Conservation (phyloP, 805 yeast genomes). For the Blastobotrys attinorum region DNA sequence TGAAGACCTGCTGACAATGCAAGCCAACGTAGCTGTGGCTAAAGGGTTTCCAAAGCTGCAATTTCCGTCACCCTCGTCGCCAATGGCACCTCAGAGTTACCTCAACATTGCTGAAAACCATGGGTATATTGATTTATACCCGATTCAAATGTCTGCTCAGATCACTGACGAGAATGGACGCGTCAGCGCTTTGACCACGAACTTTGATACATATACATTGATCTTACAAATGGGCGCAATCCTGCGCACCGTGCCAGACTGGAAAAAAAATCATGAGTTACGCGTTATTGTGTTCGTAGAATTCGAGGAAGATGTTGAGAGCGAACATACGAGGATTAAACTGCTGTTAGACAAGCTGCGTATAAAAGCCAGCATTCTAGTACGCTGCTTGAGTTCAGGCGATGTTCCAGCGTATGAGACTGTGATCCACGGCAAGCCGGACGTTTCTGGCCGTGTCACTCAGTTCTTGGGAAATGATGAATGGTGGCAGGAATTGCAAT, state of each 20-base stretch:
- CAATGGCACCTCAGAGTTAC: neutral
- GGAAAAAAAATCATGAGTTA: constrained; percentile 70
- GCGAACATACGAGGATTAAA: constrained; percentile 56
- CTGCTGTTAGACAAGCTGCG: constrained; percentile 68
- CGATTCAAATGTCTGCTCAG: constrained; percentile 92
- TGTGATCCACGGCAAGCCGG: constrained; percentile 60
- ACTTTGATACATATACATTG: constrained; percentile 91
- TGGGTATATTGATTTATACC: constrained; percentile 78
- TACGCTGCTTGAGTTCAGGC: constrained; percentile 56
- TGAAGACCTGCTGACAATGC: constrained; percentile 83
- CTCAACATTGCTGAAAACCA: constrained; percentile 27
- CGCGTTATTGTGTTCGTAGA: constrained; percentile 91
- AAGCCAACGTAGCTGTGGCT: constrained; percentile 89
- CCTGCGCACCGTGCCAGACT: constrained; percentile 82
- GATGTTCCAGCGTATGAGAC: constrained; percentile 57
- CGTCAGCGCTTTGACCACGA: constrained; percentile 55
- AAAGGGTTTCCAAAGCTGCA: constrained; percentile 67
- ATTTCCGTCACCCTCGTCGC: constrained; percentile 41
- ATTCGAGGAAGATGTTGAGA: constrained; percentile 54
- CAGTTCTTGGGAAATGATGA: constrained; percentile 48
- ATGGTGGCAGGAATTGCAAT: constrained; percentile 77
- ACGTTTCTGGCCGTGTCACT: constrained; percentile 41
- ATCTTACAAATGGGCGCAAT: constrained; percentile 93
- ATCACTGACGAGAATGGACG: constrained; percentile 57
- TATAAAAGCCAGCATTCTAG: constrained; percentile 74